phyloP scores from a whole-genome alignment of 371 early-diverging fungal species.

The Capillidium rhysosporum region DNA sequence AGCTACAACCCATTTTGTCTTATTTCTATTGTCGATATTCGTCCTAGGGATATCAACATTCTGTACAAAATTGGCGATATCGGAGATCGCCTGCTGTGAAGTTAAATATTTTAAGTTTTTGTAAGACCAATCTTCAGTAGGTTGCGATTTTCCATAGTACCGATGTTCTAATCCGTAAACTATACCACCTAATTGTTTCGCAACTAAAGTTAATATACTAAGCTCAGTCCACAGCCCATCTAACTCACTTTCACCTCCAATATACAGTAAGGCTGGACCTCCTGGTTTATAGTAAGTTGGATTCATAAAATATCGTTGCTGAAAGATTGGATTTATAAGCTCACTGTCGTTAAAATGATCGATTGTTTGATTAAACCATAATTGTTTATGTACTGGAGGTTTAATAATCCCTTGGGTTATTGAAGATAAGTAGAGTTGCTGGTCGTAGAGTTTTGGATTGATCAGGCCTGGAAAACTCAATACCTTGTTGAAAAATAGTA shows the following conservation, averaged over 20 bases:
- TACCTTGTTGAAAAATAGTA: too few relatives aligned
- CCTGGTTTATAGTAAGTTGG: neutral
- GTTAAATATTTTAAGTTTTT: constrained; percentile 22
- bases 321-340: neutral
- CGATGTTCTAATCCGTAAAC: constrained; percentile 50
- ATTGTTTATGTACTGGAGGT: too few relatives aligned
- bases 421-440: too few relatives aligned
- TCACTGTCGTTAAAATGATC: neutral
- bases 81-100: constrained; percentile 35
- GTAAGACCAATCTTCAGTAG: constrained; percentile 10
- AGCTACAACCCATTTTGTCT: constrained; percentile 36
- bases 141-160: constrained; percentile 47
- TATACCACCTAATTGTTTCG: constrained; percentile 35
- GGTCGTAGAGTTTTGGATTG: too few relatives aligned
- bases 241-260: neutral
- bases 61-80: constrained; percentile 35
- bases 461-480: too few relatives aligned
- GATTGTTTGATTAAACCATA: neutral
- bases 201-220: constrained; percentile 13
- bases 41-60: too few relatives aligned
- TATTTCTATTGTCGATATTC: constrained; percentile 1
- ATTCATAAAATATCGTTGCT: neutral
- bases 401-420: too few relatives aligned
- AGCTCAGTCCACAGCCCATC: neutral
- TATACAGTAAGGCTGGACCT: neutral